Evolutionary conservation across 2,329 filamentous ascomycete species (phyloP).

Genomic region (Knoxdaviesia capensis): DNA sequence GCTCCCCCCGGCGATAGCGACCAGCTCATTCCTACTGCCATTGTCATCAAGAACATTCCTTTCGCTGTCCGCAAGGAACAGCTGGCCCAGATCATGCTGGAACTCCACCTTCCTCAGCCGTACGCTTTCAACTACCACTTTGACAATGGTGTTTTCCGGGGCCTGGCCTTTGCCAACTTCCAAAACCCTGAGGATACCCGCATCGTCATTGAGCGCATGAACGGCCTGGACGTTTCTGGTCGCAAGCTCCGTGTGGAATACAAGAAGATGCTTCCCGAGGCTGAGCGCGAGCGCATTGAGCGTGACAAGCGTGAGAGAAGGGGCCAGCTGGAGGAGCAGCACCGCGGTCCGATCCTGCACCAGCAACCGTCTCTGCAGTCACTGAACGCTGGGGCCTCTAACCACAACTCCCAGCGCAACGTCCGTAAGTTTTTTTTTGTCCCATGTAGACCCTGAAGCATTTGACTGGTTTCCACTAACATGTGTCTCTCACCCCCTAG

Average conservation of each 20-base stretch:
- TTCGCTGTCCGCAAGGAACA: constrained; percentile 97
- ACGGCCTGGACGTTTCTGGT: constrained; percentile 87
- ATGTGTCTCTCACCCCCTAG: neutral
- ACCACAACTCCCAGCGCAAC: neutral
- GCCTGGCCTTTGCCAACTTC: constrained; percentile 94
- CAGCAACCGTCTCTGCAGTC: constrained; percentile 77
- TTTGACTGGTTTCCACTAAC: constrained; percentile 1
- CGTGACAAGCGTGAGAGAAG: constrained; percentile 90
- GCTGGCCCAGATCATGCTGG: constrained; percentile 80
- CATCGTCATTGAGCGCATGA: constrained; percentile 80
- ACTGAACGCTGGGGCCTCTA: constrained; percentile 18
- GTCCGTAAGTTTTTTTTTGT: constrained; percentile 5
- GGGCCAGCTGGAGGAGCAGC: constrained; percentile 92
- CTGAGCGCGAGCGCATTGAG: constrained; percentile 88
- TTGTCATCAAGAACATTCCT: constrained; percentile 98
- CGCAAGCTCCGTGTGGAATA: constrained; percentile 92
- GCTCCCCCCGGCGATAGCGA: constrained; percentile 37
- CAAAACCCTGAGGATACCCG: constrained; percentile 88
- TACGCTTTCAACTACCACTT: constrained; percentile 99
- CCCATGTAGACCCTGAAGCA: constrained; percentile 4
- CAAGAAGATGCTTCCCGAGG: constrained; percentile 96
- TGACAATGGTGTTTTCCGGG: constrained; percentile 90
- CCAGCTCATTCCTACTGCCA: constrained; percentile 91
- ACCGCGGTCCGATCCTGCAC: constrained; percentile 59
- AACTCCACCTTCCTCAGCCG: constrained; percentile 78